Percentiles rank a stretch among this genome's conserved stretches.
phyloP scores from a whole-genome alignment of 345 rosid genomes.

The Tarenaya hassleriana region DNA sequence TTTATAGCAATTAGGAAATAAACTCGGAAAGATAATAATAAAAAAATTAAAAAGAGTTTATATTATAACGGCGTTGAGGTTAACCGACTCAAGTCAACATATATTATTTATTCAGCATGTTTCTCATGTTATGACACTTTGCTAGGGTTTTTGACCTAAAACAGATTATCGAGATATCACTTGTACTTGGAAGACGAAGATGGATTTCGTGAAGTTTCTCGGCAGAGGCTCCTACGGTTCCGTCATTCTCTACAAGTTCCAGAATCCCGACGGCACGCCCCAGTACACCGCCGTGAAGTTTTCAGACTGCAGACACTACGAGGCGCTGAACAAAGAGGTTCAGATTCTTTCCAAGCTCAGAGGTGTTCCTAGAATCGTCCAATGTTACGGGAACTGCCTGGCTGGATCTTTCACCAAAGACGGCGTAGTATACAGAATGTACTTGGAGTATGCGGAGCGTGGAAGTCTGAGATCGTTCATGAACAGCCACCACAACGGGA shows the following conservation, averaged over 20 bases:
- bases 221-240: constrained; percentile 25
- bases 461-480: constrained; percentile 17
- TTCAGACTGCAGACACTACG: background rate
- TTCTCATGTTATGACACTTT: no score
- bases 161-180: no score
- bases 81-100: no score
- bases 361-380: constrained; percentile 15
- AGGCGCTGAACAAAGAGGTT: constrained; percentile 14
- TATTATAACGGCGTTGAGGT: no score
- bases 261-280: constrained; percentile 13
- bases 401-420: background rate
- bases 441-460: constrained; percentile 21
- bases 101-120: no score
- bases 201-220: constrained; percentile 19
- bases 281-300: constrained; percentile 19
- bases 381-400: constrained; percentile 7
- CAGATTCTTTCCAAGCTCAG: constrained; percentile 12
- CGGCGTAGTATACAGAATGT: constrained; percentile 12
- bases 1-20: no score
- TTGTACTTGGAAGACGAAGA: no score
- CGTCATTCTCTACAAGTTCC: constrained; percentile 17
- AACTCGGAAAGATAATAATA: no score
- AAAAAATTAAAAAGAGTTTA: no score
- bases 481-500: background rate
- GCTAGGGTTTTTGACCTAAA: no score